These are phyloP conservation scores for Talaromyces liani DNA, from an alignment of 495 filamentous ascomycete species.

Conservation along the genomic window DNA sequence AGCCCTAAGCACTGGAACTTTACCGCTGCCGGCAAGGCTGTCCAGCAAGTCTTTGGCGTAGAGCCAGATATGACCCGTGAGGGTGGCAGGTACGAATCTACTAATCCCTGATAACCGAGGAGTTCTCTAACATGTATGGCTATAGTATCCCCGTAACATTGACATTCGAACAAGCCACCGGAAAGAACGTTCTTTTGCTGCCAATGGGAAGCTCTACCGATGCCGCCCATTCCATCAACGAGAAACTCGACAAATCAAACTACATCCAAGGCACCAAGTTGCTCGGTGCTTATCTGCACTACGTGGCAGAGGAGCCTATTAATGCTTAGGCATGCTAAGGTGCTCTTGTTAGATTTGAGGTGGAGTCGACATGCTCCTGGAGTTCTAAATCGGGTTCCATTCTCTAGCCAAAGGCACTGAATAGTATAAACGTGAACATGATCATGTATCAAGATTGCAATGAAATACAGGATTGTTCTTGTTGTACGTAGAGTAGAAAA, in stretches of 20 bases:
- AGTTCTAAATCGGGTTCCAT: background rate
- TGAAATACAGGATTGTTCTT: background rate
- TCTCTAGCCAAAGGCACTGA: background rate
- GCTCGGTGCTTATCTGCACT: slow-evolving; percentile 91
- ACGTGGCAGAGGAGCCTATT: slow-evolving; percentile 82
- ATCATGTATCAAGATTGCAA: background rate
- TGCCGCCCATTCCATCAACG: slow-evolving; percentile 93
- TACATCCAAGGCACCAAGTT: slow-evolving; percentile 99
- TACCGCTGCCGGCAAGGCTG: slow-evolving; percentile 82
- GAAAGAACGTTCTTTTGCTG: slow-evolving; percentile 92
- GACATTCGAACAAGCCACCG: slow-evolving; percentile 96
- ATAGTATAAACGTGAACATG: background rate
- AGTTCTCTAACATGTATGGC: slow-evolving; percentile 1
- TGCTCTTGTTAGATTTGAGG: background rate
- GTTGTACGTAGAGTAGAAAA: background rate
- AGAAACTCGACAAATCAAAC: slow-evolving; percentile 94
- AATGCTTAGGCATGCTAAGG: background rate
- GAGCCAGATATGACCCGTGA: slow-evolving; percentile 94
- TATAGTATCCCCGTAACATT: slow-evolving; percentile 87
- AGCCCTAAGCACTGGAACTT: slow-evolving; percentile 99
- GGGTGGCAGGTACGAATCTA: slow-evolving; percentile 66
- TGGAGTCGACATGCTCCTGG: background rate
- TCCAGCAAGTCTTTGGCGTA: slow-evolving; percentile 83
- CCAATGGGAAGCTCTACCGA: slow-evolving; percentile 97
- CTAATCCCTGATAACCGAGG: background rate